A percentile compares a stretch with the other conserved stretches of the same genome.
phyloP scores from a whole-genome alignment of 2,329 filamentous ascomycete genomes.

The Pseudodiploospora longispora region DNA sequence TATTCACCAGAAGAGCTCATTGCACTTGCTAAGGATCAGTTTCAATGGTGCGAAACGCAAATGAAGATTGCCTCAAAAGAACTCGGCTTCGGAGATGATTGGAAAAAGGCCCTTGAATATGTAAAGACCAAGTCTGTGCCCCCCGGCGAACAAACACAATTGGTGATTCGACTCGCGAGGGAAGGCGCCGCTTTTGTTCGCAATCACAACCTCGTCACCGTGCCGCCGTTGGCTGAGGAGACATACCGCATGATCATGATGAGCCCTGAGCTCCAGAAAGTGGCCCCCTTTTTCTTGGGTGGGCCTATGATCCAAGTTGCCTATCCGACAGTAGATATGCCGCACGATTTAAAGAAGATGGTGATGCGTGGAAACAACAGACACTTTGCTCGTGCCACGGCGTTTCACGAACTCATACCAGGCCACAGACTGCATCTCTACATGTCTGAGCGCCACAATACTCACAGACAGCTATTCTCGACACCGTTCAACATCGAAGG shows the following conservation, averaged over 20 bases:
- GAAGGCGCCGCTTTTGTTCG: slow-evolving; percentile 47
- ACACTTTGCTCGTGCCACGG: slow-evolving; percentile 49
- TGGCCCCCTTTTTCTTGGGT: slow-evolving; percentile 53
- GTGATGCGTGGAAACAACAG: slow-evolving; percentile 51
- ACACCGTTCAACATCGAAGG: slow-evolving; percentile 55
- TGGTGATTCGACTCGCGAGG: slow-evolving; percentile 42
- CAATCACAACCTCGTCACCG: slow-evolving; percentile 45
- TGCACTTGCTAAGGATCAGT: slow-evolving; percentile 40
- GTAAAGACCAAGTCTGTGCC: slow-evolving; percentile 48
- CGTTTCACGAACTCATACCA: slow-evolving; percentile 55
- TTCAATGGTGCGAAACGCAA: slow-evolving; percentile 46
- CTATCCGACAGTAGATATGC: slow-evolving; percentile 46
- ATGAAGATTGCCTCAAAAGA: slow-evolving; percentile 42
- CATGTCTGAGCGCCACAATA: slow-evolving; percentile 36
- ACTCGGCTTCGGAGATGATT: slow-evolving; percentile 40
- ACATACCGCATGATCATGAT: slow-evolving; percentile 52
- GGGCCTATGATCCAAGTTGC: slow-evolving; percentile 46
- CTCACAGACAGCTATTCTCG: slow-evolving; percentile 43
- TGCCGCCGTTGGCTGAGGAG: slow-evolving; percentile 44
- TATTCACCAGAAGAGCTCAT: slow-evolving; percentile 51
- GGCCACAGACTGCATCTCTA: slow-evolving; percentile 49
- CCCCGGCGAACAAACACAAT: slow-evolving; percentile 43
- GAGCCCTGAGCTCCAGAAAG: slow-evolving; percentile 41
- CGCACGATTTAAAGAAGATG: slow-evolving; percentile 49
- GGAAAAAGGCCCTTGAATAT: slow-evolving; percentile 45